Percentiles rank a stretch among this genome's conserved stretches.
phyloP scores from a whole-genome alignment of 306 rosid genomes.

The Cucumis melo region DNA sequence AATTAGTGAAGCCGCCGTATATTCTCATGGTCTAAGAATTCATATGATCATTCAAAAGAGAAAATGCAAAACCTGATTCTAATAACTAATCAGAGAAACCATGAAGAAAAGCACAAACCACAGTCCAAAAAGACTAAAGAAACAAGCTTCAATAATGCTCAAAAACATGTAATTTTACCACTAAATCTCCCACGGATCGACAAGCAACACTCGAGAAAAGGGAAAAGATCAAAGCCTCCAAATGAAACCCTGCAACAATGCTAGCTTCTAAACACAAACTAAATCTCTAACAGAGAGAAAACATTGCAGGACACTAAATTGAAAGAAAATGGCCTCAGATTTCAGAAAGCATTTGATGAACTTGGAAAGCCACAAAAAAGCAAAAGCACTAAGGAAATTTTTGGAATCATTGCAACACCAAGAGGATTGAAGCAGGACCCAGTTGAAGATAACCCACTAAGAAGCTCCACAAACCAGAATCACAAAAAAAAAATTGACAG shows the following conservation, averaged over 20 bases:
- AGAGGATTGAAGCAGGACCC: conserved; percentile 6
- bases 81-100: not conserved
- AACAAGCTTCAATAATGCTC: conserved; percentile 5
- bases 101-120: not conserved
- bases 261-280: conserved; percentile 6
- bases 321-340: not conserved
- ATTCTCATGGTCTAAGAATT: not conserved
- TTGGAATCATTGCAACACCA: not conserved
- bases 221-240: conserved; percentile 22
- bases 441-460: conserved; percentile 11
- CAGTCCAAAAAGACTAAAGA: not conserved
- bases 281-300: not conserved
- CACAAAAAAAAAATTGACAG: not conserved
- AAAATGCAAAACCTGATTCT: not conserved
- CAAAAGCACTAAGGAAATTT: not conserved
- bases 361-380: not conserved
- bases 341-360: not conserved
- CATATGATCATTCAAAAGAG: not conserved
- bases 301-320: not conserved
- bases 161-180: not conserved
- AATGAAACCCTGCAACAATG: conserved; percentile 10
- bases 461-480: conserved; percentile 7
- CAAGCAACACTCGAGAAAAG: not conserved
- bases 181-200: conserved; percentile 18
- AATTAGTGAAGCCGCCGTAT: not conserved